A percentile compares a stretch with the other conserved stretches of the same genome.
Evolutionary conservation across 371 early-diverging fungal genomes (phyloP).

Genomic region (Coemansia sp.): DNA sequence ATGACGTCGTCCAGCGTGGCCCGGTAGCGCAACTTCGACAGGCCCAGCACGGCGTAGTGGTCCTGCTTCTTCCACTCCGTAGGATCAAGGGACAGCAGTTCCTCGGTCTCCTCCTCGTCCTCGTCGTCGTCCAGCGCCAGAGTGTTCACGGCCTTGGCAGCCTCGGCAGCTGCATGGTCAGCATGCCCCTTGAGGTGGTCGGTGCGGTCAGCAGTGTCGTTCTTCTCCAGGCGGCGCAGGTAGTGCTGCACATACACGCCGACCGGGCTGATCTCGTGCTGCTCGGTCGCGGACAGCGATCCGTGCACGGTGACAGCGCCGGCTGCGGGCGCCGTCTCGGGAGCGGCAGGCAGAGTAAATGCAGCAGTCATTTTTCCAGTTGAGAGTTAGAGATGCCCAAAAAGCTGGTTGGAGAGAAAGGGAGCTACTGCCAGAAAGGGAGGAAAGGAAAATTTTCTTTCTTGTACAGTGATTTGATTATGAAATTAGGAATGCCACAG

Average conservation of each 20-base stretch:
- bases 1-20: constrained; percentile 85
- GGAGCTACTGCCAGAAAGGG: neutral
- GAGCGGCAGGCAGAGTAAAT: constrained; percentile 32
- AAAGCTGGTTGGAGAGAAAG: neutral
- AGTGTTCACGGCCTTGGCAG: constrained; percentile 52
- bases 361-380: neutral
- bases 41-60: constrained; percentile 84
- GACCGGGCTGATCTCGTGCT: constrained; percentile 39
- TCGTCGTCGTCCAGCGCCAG: constrained; percentile 64
- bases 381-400: neutral
- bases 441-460: neutral
- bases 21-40: constrained; percentile 74
- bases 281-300: constrained; percentile 16
- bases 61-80: constrained; percentile 88
- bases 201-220: constrained; percentile 3
- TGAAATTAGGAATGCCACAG: constrained; percentile 19
- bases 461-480: neutral
- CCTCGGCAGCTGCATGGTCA: constrained; percentile 35
- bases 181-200: constrained; percentile 40
- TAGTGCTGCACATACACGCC: constrained; percentile 51
- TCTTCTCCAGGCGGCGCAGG: constrained; percentile 28
- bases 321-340: constrained; percentile 31
- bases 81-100: constrained; percentile 70
- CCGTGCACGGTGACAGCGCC: constrained; percentile 29
- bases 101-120: constrained; percentile 72